Evolutionary conservation across 2,329 filamentous ascomycete species (phyloP).

Genomic region (Xylaria sp.): DNA sequence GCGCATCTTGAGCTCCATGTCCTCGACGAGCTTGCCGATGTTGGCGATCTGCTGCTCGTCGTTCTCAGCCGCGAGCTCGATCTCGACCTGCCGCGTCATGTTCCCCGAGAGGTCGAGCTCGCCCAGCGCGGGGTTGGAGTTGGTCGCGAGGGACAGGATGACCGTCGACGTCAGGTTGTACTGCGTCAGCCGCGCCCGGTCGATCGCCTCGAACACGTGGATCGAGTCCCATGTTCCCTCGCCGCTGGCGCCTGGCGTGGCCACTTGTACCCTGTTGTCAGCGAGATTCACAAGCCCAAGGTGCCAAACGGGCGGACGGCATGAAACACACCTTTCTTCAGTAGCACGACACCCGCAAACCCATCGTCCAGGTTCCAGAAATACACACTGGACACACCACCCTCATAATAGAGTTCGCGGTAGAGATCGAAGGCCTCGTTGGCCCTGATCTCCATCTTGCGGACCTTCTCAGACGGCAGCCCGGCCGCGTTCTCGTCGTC

Average conservation of each 20-base stretch:
- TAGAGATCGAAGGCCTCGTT: constrained; percentile 99
- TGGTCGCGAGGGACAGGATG: constrained; percentile 84
- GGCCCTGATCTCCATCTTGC: constrained; percentile 91
- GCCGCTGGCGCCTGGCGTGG: constrained; percentile 70
- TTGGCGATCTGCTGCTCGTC: constrained; percentile 96
- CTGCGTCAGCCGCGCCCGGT: constrained; percentile 89
- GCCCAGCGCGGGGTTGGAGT: constrained; percentile 69
- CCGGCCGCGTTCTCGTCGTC: constrained; percentile 76
- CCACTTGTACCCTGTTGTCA: constrained; percentile 60
- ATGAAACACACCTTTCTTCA: constrained; percentile 86
- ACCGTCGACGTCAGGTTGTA: constrained; percentile 99
- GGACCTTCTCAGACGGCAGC: constrained; percentile 87
- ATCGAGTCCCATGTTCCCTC: constrained; percentile 97
- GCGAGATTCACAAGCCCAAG: too few species aligned
- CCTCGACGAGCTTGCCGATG: constrained; percentile 92
- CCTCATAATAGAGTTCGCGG: constrained; percentile 95
- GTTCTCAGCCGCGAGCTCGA: constrained; percentile 87
- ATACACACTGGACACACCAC: constrained; percentile 94
- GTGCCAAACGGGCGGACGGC: neutral
- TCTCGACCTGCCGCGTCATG: constrained; percentile 96
- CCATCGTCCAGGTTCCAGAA: constrained; percentile 99
- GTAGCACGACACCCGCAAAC: constrained; percentile 91
- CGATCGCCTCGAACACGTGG: constrained; percentile 96
- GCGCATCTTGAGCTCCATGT: constrained; percentile 99
- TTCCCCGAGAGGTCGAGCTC: constrained; percentile 94